These are phyloP conservation scores for Dryadomyces sulphureus DNA, from an alignment of 2,329 filamentous ascomycete species.

Conservation along the genomic window DNA sequence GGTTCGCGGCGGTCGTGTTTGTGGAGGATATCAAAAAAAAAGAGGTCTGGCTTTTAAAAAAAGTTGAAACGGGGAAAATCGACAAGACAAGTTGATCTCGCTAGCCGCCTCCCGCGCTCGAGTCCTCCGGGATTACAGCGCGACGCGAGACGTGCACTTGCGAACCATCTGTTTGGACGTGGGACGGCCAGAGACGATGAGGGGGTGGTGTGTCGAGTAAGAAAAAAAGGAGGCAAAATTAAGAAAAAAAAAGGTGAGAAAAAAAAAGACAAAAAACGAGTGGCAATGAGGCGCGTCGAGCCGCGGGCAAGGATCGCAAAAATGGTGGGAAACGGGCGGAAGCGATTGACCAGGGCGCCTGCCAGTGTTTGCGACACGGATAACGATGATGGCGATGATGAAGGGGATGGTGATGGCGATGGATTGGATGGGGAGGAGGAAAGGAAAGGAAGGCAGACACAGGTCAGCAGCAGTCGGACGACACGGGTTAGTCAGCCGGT, in stretches of 20 bases:
- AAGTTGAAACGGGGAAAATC: neutral
- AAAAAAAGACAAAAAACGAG: neutral
- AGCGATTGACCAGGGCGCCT: neutral
- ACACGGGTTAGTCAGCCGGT: conserved; percentile 1
- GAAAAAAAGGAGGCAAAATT: neutral
- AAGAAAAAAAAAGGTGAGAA: neutral
- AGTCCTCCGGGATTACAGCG: conserved; percentile 2
- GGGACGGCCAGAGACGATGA: neutral
- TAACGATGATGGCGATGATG: neutral
- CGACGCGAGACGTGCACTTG: neutral
- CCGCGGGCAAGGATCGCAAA: neutral
- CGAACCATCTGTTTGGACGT: conserved; percentile 3
- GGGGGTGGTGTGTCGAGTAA: no score
- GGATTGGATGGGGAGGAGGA: neutral
- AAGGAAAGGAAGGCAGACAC: neutral
- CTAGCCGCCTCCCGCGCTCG: conserved; percentile 5
- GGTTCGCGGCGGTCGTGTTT: neutral
- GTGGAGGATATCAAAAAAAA: neutral
- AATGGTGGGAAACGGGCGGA: no score
- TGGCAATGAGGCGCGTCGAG: neutral
- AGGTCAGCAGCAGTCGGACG: neutral
- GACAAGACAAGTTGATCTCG: neutral
- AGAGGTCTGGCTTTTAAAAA: neutral
- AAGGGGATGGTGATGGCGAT: neutral
- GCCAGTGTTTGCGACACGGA: neutral